These are phyloP conservation scores for Tricholoma saponaceum DNA, from an alignment of 768 basidiomycete species.

Conservation along the genomic window DNA sequence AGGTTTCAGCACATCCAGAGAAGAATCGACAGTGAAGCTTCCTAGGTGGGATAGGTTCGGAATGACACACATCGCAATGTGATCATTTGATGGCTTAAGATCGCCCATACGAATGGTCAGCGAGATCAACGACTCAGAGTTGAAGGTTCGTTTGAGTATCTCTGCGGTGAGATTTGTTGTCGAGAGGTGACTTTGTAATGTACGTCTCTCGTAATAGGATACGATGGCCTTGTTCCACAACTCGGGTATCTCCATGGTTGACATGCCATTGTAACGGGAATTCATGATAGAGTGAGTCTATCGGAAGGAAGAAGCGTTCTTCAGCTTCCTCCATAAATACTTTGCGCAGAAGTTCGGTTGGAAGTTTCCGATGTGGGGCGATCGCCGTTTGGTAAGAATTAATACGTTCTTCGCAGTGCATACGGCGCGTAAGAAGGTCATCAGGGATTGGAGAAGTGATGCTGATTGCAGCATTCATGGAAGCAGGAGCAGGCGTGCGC, in stretches of 20 bases:
- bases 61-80: background rate
- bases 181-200: too few species aligned
- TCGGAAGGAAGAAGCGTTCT: too few species aligned
- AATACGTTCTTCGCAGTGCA: background rate
- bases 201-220: too few species aligned
- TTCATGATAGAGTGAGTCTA: too few species aligned
- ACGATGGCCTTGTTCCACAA: too few species aligned
- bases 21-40: background rate
- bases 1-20: background rate
- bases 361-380: background rate
- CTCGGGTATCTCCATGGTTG: too few species aligned
- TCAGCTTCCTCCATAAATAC: background rate
- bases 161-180: background rate
- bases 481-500: too few species aligned
- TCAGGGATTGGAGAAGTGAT: background rate
- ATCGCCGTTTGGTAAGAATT: background rate
- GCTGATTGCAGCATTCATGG: too few species aligned
- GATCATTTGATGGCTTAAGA: background rate
- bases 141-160: background rate
- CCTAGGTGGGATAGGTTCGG: background rate
- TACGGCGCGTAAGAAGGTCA: background rate
- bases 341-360: background rate
- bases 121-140: background rate
- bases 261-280: too few species aligned
- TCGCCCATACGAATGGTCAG: background rate